Evolutionary conservation across 2,329 filamentous ascomycete species (phyloP), one percentile per base, ranked within the genome.

Genomic region (Ophiostoma tasmaniense): DNA sequence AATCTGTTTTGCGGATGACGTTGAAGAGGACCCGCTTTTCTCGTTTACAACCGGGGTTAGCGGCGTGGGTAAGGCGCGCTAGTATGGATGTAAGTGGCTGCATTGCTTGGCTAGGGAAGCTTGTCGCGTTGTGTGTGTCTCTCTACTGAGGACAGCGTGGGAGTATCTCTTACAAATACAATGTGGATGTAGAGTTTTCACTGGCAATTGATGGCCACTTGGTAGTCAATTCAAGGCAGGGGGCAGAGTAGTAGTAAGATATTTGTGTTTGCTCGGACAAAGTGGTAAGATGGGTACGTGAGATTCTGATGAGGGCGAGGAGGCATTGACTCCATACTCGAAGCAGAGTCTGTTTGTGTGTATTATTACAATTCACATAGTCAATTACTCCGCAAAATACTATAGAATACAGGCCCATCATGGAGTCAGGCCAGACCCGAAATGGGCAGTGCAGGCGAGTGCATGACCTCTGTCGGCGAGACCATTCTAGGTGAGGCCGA

Each of bases 1-100:
- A 45, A 64, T 69, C 20, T 69, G 66, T 69, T 67, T 69, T 65
- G 68, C 65, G 64, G 64, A 39, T 39, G 66, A 61, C 61, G 22
- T 33, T n/a, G 37, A 52, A n/a, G 10, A 25, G 2, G 28, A 10
- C 25, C 65, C 65, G 22, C 28, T 37, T 33, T 50, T 50, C 64
- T 45, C 35, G 37, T 30, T 50, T n/a, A 20, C n/a, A 66, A 62
- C 50, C 33, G 50, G 62, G 67, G 67, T 37, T 65, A 65, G 64
- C 33, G 37, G 35, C 37, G 35, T 28, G 33, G n/a, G 35, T 11
- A n/a, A 20, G 55, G 14, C 28, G 30, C 61, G 64, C 64, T 65
- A 65, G 64, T 45, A 30, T 65, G 62, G 62, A 28, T 64, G 64
- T 65, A 65, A 65, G 64, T 65, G 20, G 61, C 25, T 2, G n/a